Evolutionary conservation across 306 rosid genomes (phyloP).

Genomic region (Carpinus fangiana): DNA sequence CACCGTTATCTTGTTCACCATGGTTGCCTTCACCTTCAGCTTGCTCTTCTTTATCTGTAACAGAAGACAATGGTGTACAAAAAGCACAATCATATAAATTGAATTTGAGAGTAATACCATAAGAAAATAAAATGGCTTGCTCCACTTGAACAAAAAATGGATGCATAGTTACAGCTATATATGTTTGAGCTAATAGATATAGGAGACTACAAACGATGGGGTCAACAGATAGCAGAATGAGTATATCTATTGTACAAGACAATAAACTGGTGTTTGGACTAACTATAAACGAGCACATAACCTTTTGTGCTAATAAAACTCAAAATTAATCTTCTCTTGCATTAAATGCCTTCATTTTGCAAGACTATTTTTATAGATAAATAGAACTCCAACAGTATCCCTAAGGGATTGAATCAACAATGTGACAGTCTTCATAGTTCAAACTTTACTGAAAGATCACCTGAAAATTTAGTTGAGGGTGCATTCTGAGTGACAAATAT

Average conservation of each 20-base stretch:
- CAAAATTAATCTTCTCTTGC: not conserved
- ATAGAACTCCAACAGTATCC: not conserved
- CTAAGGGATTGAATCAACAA: not conserved
- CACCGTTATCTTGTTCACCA: slow-evolving; percentile 28
- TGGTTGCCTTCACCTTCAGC: slow-evolving; percentile 30
- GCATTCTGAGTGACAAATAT: slow-evolving; percentile 68
- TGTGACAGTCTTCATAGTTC: not conserved
- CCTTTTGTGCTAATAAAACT: not conserved
- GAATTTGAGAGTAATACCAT: not conserved
- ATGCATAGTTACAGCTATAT: not conserved
- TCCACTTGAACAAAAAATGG: not conserved
- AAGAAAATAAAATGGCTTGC: not conserved
- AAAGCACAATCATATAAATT: not conserved
- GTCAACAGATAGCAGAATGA: not conserved
- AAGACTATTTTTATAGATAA: not conserved
- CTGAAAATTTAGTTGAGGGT: slow-evolving; percentile 47
- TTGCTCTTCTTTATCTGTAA: slow-evolving; percentile 50
- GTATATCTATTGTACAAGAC: not conserved
- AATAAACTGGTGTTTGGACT: not conserved
- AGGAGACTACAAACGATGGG: not conserved
- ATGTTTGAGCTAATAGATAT: not conserved
- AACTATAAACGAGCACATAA: too few species aligned
- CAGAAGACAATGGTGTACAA: not conserved
- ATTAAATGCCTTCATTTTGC: not conserved
- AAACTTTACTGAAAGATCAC: slow-evolving; percentile 26